phyloP scores from a whole-genome alignment of 306 rosid genomes.

The Fragaria nilgerrensis region DNA sequence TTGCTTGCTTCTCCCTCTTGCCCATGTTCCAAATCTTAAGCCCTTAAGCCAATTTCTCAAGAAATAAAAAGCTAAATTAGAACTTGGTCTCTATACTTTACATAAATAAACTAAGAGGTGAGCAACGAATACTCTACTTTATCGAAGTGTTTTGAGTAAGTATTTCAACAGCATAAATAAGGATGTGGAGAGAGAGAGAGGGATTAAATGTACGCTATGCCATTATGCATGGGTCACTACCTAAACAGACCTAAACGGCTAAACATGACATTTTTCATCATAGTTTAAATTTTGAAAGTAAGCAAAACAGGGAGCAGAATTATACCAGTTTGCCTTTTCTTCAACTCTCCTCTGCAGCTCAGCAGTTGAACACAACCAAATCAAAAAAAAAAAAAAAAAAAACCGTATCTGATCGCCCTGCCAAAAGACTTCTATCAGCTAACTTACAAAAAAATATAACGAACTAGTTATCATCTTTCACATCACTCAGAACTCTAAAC shows the following conservation, averaged over 20 bases:
- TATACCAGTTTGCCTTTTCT: constrained; percentile 83
- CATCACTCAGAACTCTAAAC: not conserved
- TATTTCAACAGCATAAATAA: no score
- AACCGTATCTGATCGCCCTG: not conserved
- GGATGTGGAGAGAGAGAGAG: not conserved
- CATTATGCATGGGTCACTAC: not conserved
- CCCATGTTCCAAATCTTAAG: constrained; percentile 28
- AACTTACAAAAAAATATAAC: not conserved
- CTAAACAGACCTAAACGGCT: no score
- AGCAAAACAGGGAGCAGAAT: not conserved
- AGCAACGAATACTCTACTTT: not conserved
- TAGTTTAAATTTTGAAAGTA: not conserved
- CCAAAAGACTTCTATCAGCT: not conserved
- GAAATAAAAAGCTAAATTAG: constrained; percentile 18
- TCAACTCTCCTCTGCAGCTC: constrained; percentile 85
- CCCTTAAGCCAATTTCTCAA: constrained; percentile 12
- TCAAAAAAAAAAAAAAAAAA: not conserved
- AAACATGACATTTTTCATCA: not conserved
- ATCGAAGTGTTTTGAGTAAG: not conserved
- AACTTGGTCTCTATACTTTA: not conserved
- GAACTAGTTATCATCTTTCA: not conserved
- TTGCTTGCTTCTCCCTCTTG: constrained; percentile 42
- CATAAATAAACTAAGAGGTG: not conserved
- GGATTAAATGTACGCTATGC: not conserved
- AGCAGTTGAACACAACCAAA: constrained; percentile 10